These are phyloP conservation scores for Rhodotorula sp. DNA, from an alignment of 1,284 basidiomycete genomes.

Conservation along the genomic window DNA sequence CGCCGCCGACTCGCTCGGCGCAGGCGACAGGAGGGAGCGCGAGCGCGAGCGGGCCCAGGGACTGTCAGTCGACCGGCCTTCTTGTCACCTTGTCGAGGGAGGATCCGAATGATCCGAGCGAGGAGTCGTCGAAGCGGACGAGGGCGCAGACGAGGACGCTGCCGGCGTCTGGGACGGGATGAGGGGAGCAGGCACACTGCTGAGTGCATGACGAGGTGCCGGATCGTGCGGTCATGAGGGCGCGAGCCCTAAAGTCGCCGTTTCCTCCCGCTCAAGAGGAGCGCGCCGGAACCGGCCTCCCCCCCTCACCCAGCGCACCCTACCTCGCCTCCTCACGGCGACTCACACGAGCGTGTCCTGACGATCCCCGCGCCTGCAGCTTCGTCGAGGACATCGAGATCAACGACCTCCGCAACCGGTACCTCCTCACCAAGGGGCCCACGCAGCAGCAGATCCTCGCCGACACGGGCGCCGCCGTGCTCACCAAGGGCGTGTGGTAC, in stretches of 20 bases:
- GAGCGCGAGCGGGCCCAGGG: constrained; percentile 17
- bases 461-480: constrained; percentile 84
- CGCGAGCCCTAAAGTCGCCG: too few species aligned
- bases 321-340: background rate
- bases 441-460: constrained; percentile 85
- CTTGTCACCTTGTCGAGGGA: too few species aligned
- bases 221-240: too few species aligned
- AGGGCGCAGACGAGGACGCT: too few species aligned
- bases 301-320: background rate
- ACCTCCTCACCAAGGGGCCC: constrained; percentile 88
- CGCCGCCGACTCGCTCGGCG: background rate
- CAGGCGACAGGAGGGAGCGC: constrained; percentile 1
- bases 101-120: too few species aligned
- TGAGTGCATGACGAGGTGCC: too few species aligned
- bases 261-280: too few species aligned
- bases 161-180: too few species aligned
- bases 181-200: too few species aligned
- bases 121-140: too few species aligned
- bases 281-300: too few species aligned
- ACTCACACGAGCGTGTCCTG: background rate
- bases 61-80: background rate
- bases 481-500: constrained; percentile 91
- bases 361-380: constrained; percentile 6
- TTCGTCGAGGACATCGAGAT: constrained; percentile 94
- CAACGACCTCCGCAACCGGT: constrained; percentile 94